phyloP scores from a whole-genome alignment of 768 basidiomycete genomes.

The Amanita pallidorosea region DNA sequence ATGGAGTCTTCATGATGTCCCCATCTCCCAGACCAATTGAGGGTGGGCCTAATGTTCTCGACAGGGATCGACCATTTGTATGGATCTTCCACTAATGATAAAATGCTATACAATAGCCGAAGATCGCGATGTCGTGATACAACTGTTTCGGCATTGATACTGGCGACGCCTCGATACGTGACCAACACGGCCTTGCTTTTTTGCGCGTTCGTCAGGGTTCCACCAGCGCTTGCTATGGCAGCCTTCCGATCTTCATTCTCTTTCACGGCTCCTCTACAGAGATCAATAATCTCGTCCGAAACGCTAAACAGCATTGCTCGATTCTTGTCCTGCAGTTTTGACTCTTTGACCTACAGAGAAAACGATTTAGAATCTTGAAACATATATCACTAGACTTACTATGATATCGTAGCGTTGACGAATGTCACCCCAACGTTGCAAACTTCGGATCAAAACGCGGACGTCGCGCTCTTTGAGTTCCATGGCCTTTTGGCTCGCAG shows the following conservation, averaged over 20 bases:
- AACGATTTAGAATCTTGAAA: constrained; percentile 1
- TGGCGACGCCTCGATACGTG: constrained; percentile 77
- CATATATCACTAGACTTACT: constrained; percentile 37
- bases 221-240: constrained; percentile 64
- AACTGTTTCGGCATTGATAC: constrained; percentile 97
- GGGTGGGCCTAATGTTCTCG: constrained; percentile 87
- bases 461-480: constrained; percentile 97
- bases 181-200: constrained; percentile 97
- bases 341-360: constrained; percentile 60
- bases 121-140: constrained; percentile 85
- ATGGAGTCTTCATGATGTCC: constrained; percentile 86
- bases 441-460: constrained; percentile 85
- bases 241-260: constrained; percentile 79
- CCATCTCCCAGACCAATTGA: constrained; percentile 98
- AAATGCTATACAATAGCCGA: constrained; percentile 74
- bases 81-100: constrained; percentile 60
- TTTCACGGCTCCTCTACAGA: constrained; percentile 75
- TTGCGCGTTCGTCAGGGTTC: constrained; percentile 84
- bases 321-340: constrained; percentile 91
- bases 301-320: constrained; percentile 84
- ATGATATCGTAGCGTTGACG: constrained; percentile 90
- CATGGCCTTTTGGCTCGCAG: constrained; percentile 88
- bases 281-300: constrained; percentile 84
- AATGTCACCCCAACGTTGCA: constrained; percentile 98
- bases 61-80: constrained; percentile 84